Conservation (phyloP, 1,284 basidiomycete species). For the Xanthoconium separans region DNA sequence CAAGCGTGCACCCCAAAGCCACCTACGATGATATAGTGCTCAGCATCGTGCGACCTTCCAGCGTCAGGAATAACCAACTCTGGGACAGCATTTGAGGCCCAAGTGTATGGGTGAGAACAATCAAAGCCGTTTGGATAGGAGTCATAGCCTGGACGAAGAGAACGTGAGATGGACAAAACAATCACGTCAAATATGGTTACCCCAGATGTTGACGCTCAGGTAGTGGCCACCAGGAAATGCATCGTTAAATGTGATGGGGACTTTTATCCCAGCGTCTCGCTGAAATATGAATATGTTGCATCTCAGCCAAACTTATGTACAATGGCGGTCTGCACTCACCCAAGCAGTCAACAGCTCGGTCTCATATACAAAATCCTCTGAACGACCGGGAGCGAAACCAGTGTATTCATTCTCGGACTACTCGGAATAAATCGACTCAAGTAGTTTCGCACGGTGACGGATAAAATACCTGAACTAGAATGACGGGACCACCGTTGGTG, state of each 20-base stretch:
- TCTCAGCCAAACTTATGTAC: conserved; percentile 4
- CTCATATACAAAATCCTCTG: conserved; percentile 48
- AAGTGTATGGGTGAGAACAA: conserved; percentile 48
- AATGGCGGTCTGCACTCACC: conserved; percentile 25
- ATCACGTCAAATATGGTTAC: conserved; percentile 20
- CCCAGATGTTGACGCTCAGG: conserved; percentile 45
- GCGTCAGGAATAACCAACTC: conserved; percentile 6
- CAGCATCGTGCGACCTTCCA: background rate
- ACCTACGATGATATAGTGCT: conserved; percentile 4
- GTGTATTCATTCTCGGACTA: conserved; percentile 55
- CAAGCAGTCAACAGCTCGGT: conserved; percentile 37
- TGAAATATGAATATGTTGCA: conserved; percentile 22
- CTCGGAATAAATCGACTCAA: background rate
- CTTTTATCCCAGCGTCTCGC: conserved; percentile 43
- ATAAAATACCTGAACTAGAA: conserved; percentile 47
- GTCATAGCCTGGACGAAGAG: conserved; percentile 37
- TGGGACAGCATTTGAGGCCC: conserved; percentile 45
- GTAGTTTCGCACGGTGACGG: background rate
- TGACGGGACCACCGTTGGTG: conserved; percentile 50
- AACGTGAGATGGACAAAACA: background rate
- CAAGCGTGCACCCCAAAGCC: conserved; percentile 35
- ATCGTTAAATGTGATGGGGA: conserved; percentile 48
- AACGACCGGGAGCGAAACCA: conserved; percentile 35
- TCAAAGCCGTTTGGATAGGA: conserved; percentile 60
- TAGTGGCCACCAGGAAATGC: conserved; percentile 45